Base-by-base conservation (phyloP, 2,329 filamentous ascomycete species). In the Ambrosiella cleistominuta region DNA sequence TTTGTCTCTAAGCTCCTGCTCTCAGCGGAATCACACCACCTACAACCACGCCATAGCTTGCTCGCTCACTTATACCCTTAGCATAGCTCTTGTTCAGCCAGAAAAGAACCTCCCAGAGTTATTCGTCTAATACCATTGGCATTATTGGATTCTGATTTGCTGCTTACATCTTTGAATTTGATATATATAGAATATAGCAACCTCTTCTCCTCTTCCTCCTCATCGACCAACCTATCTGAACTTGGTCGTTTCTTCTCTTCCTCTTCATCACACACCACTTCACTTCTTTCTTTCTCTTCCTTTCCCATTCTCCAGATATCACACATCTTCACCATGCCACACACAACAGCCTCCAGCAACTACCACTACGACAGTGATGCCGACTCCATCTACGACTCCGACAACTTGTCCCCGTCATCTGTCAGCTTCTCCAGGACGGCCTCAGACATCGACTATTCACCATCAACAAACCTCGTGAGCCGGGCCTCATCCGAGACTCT, bases 401-500 rank as follows among this genome's bases (percentile, higher is more conserved):
- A 53, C 17, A 17, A 47, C 54, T 57, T 55, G 37, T 40, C 51
- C 12, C 38, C 50, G 36, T 56, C 44, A 42, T 27, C 51, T 7
- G n/a, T 15, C 40, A 9, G 19, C n/a, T 17, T 51, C 9, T 51
- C 47, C 13, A 11, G 17, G 7, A 19, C 12, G 8, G 13, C 9
- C 47, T 36, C 47, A 51, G 17, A 51, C 6, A 11, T 19, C n/a
- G 54, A 73, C 59, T 64, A 72, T 36, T 72, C 71, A 3, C 71
- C 71, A 3, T 66, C 66, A 15, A 73, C 72, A 7, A 70, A 67
- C 58, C 65, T 70, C 59, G 75, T 74, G 63, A 70, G 75, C 1
- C 74, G 77, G 51, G 75, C 79, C 35, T 93, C 88, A 0, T 76
- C 81, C 63, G 84, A 88, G 61, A 95, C 89, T 1, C 94, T 90